Percentiles rank a stretch among this genome's conserved stretches.
Evolutionary conservation across 2,329 filamentous ascomycete genomes (phyloP).

Genomic region (Colletotrichum orbiculare): DNA sequence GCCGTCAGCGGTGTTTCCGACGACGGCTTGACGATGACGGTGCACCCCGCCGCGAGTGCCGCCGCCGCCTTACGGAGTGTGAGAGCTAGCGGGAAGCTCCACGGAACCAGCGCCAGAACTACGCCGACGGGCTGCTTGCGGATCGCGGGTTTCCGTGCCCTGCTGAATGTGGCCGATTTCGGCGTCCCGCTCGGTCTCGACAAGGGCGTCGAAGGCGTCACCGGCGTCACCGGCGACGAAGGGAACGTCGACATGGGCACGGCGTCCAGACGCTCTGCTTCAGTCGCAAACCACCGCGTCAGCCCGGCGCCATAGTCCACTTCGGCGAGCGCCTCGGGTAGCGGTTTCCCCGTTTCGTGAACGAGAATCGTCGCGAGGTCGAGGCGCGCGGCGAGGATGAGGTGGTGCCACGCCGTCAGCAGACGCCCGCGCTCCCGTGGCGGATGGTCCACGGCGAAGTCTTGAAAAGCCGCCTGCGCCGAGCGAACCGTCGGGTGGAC

Average conservation of each 20-base stretch:
- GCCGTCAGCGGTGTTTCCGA: conserved; percentile 40
- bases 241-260: conserved; percentile 58
- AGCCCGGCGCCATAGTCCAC: conserved; percentile 66
- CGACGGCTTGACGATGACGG: conserved; percentile 65
- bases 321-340: conserved; percentile 64
- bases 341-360: conserved; percentile 67
- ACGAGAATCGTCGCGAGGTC: conserved; percentile 54
- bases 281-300: conserved; percentile 67
- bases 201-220: conserved; percentile 5
- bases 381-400: conserved; percentile 48
- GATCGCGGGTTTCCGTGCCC: conserved; percentile 2
- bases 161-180: neutral
- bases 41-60: conserved; percentile 78
- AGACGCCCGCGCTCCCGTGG: conserved; percentile 49
- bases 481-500: conserved; percentile 51
- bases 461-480: conserved; percentile 49
- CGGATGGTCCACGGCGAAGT: conserved; percentile 50
- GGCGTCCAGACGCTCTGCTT: conserved; percentile 58
- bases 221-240: conserved; percentile 2
- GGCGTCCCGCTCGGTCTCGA: neutral
- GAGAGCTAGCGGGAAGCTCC: conserved; percentile 72
- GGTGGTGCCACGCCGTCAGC: conserved; percentile 49
- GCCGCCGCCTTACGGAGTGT: conserved; percentile 59
- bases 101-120: conserved; percentile 48
- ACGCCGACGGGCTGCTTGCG: conserved; percentile 48